Base-by-base conservation (phyloP, 139 green algal genomes). In the Chlorella sp. region DNA sequence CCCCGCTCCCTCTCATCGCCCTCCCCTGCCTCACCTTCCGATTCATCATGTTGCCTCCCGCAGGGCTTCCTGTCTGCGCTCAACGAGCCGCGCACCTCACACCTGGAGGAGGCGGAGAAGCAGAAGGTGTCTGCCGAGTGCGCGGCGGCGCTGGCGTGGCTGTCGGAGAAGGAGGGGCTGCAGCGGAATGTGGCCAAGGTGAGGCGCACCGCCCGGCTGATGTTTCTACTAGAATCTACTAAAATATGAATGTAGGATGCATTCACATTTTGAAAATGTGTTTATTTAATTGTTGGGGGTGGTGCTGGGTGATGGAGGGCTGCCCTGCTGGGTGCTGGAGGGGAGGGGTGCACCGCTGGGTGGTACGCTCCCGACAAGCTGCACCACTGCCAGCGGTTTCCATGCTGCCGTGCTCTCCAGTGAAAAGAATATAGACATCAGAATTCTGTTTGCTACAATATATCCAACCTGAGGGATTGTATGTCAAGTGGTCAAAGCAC, bases 21-120 rank as follows among this genome's bases (percentile, higher is more conserved):
- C 11, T 3, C n/a, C 42, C 24, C 19, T 39, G 16, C 83, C 30
- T 75, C 19, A 93, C 92, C 77, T 91, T 21, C 19, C n/a, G 11
- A 18, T 0, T 5, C 39, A n/a, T n/a, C n/a, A n/a, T n/a, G n/a
- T n/a, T n/a, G n/a, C 77, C 22, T 12, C 12, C 0, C 9, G 48
- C 79, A 85, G 71, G 69, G 81, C 83, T 99, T 97, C 92, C 88
- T 95, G 57, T 69, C 83, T 2, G 86, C 95, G 21, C 95, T 95
- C 36, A 71, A 53, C 71, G 83, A 90, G 89, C 18, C 78, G 76
- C 15, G 95, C 96, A 71, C 96, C 57, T 94, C 94, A 3, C 98
- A 99, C 94, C 97, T 99, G 73, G 90, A 93, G 18, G 78, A 92
- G 14, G 96, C 89, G 39, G 98, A 99, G 42, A 95, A 95, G 48